Conservation (phyloP, 2,329 filamentous ascomycete species). For the Zymoseptoria brevis region DNA sequence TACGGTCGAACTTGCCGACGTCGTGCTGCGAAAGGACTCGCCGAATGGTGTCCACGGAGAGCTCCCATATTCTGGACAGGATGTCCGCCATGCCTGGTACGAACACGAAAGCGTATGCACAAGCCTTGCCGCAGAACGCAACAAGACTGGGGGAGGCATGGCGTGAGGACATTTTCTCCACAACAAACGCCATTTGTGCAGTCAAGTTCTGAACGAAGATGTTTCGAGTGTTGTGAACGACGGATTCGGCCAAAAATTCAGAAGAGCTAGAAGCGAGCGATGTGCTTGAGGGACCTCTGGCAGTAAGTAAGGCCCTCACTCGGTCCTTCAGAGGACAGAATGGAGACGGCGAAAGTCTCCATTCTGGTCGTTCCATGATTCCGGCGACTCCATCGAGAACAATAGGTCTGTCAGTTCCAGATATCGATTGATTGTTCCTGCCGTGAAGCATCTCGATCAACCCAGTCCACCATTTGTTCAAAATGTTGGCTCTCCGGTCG, state of each 20-base stretch:
- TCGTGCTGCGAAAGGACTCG: conserved; percentile 64
- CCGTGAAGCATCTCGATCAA: conserved; percentile 76
- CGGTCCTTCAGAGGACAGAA: conserved; percentile 57
- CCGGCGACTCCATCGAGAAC: conserved; percentile 70
- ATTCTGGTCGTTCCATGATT: conserved; percentile 84
- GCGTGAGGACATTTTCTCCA: conserved; percentile 77
- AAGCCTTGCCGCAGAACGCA: conserved; percentile 81
- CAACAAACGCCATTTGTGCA: conserved; percentile 76
- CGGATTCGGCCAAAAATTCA: conserved; percentile 65
- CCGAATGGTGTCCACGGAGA: conserved; percentile 60
- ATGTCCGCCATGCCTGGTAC: conserved; percentile 80
- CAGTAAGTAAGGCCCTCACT: conserved; percentile 36
- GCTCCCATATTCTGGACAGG: conserved; percentile 71
- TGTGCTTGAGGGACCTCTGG: conserved; percentile 45
- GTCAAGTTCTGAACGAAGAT: conserved; percentile 78
- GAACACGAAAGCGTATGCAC: conserved; percentile 89
- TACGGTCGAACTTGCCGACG: conserved; percentile 47
- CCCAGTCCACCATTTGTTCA: conserved; percentile 86
- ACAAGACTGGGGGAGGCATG: conserved; percentile 60
- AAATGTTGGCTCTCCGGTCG: conserved; percentile 67
- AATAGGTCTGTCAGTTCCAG: conserved; percentile 73
- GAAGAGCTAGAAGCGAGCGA: conserved; percentile 55
- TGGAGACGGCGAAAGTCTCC: conserved; percentile 64
- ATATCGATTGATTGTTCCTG: conserved; percentile 64
- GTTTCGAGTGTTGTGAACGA: conserved; percentile 80